Base-by-base conservation (phyloP, 495 filamentous ascomycete species). In the Aspergillus egyptiacus region DNA sequence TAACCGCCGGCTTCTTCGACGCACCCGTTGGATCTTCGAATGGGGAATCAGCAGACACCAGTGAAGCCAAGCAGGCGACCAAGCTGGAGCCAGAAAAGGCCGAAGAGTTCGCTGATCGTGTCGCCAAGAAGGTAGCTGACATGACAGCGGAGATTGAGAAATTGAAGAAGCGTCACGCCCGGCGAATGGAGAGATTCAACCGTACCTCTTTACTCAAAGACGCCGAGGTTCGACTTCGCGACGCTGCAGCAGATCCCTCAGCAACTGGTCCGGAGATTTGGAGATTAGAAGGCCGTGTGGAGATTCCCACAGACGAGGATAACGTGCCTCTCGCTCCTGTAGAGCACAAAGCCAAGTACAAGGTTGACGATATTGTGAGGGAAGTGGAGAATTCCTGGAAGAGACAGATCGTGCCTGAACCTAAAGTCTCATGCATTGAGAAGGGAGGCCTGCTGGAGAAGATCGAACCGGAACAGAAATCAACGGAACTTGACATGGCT, bases 1-100 rank as follows among this genome's bases (percentile, higher is more conserved):
- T 98, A 13, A 96, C 93, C 0, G 79, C 80, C 9, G 91, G 88
- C 10, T 83, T 96, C 36, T 81, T 80, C 35, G 83, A 90, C 61
- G 76, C 83, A 1, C 73, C 80, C 15, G 18, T 66, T 64, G 60
- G 51, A 19, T 46, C 65, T 14, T 39, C 56, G 15, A 64, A 49
- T 34, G 60, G 49, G 8, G 68, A 75, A 42, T 52, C 56, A 4
- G 66, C 73, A 34, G 61, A 70, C 13, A 57, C 54, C 4, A 59
- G 53, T 13, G 70, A 75, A 33, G 74, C 77, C 31, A 67, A 76
- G 7, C 69, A 79, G 35, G 75, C 78, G 5, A 76, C 80, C 23
- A 80, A 79, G 54, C 62, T 93, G 52, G 82, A 84, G 34, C 68
- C 78, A 2, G 81, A 70, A 20, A 77, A 87, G 54, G 82, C 83